These are phyloP conservation scores for Phytophthora pseudosyringae DNA, from an alignment of 352 stramenopile species.

Conservation along the genomic window DNA sequence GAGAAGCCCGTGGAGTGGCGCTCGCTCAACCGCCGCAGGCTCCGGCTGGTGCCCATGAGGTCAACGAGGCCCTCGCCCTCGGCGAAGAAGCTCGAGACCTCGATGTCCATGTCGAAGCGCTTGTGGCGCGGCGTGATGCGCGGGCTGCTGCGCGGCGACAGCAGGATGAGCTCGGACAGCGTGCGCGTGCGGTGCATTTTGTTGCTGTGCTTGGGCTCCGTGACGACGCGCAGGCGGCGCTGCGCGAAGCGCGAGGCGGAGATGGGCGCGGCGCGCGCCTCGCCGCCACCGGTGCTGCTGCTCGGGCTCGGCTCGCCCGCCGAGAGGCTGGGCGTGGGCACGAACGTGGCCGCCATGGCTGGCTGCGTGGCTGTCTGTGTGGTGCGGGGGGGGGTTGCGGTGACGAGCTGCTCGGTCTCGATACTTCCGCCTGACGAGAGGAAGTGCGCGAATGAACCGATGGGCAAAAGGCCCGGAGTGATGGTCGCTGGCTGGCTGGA, in stretches of 20 bases:
- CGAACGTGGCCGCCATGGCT: constrained; percentile 37
- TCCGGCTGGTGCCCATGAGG: constrained; percentile 46
- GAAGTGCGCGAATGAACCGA: constrained; percentile 8
- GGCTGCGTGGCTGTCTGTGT: too few species aligned
- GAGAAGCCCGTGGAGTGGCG: constrained; percentile 41
- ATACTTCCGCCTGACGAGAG: constrained; percentile 12
- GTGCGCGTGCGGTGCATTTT: constrained; percentile 87
- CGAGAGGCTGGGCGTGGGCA: constrained; percentile 27
- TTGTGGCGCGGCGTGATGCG: constrained; percentile 65
- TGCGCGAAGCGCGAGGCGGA: constrained; percentile 54
- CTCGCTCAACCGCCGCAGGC: constrained; percentile 25
- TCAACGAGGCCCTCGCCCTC: constrained; percentile 77
- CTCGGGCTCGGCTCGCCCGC: constrained; percentile 34
- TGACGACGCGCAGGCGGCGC: constrained; percentile 78
- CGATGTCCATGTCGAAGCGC: constrained; percentile 88
- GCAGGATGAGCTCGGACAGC: constrained; percentile 76
- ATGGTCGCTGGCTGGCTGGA: constrained; percentile 25
- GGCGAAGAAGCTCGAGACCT: constrained; percentile 73
- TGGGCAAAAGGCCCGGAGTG: constrained; percentile 10
- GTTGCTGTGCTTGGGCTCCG: constrained; percentile 84
- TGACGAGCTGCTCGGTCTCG: background rate
- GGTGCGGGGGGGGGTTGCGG: background rate
- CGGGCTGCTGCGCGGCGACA: constrained; percentile 69
- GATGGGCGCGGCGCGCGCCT: constrained; percentile 26
- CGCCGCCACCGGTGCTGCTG: constrained; percentile 23